These are phyloP conservation scores for Byssoonygena ceratinophila DNA, from an alignment of 2,329 filamentous ascomycete genomes.

Conservation along the genomic window DNA sequence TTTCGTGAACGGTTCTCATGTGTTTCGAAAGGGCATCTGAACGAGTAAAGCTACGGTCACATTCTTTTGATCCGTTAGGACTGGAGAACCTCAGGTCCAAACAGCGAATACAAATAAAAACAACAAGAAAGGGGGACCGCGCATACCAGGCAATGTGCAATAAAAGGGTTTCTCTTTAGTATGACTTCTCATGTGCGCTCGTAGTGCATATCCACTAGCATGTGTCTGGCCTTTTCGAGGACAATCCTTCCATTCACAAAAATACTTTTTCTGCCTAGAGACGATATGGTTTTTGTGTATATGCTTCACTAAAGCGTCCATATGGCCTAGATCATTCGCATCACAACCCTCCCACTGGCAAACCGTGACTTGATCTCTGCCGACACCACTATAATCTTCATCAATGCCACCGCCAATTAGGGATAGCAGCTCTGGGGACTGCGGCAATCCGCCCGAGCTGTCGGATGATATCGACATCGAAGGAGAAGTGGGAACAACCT, in stretches of 20 bases:
- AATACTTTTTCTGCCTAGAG: constrained; percentile 86
- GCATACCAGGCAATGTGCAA: constrained; percentile 78
- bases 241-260: constrained; percentile 95
- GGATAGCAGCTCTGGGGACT: constrained; percentile 49
- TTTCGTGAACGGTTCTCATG: constrained; percentile 97
- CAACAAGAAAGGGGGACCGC: background rate
- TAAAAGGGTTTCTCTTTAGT: constrained; percentile 98
- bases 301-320: constrained; percentile 71
- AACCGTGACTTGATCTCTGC: constrained; percentile 62
- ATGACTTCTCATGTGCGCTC: constrained; percentile 95
- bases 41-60: constrained; percentile 89
- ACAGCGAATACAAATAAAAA: background rate
- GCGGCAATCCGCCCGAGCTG: constrained; percentile 73
- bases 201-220: constrained; percentile 87
- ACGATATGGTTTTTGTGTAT: constrained; percentile 92
- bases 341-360: constrained; percentile 70
- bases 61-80: constrained; percentile 51
- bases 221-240: constrained; percentile 78
- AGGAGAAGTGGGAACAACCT: constrained; percentile 37
- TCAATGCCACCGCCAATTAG: constrained; percentile 34
- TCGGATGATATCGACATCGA: constrained; percentile 75
- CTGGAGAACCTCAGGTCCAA: background rate
- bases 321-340: constrained; percentile 61
- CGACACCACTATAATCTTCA: constrained; percentile 59
- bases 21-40: constrained; percentile 95